Base-by-base conservation (phyloP, 768 basidiomycete genomes). In the Coprinellus micaceus region DNA sequence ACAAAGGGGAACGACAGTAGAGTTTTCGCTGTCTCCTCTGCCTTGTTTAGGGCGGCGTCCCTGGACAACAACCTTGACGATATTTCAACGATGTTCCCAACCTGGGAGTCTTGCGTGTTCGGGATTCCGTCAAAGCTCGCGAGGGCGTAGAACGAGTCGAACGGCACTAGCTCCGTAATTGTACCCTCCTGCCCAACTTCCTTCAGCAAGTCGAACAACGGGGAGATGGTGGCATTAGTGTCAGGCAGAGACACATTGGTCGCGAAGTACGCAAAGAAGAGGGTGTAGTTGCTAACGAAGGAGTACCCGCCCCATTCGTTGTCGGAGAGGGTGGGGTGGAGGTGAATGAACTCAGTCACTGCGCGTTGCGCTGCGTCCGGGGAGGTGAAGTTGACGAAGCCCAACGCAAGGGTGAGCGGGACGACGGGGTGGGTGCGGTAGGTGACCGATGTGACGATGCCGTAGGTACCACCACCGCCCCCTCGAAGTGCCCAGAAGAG, bases 401-500 rank as follows among this genome's bases (percentile, higher is more conserved):
- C n/a, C 17, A 44, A 39, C 19, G 64, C 66, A 11, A 60, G 48
- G 19, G 66, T 65, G 54, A 76, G 43, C 4, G 79, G 76, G 11
- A 69, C 58, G 10, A 56, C 21, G 2, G 75, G 71, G 49, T 80
- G 71, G 0, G 77, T 79, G 50, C 64, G 63, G 58, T 82, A 81
- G 0, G 80, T 80, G 4, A 73, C 74, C 1, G 76, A 76, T 2
- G 73, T 74, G 48, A 82, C 67, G 19, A 82, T 69, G 6, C 77
- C 81, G 45, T 69, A 82, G 0, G 77, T 82, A 12, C 76, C 73
- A 4, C 80, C 80, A 0, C 82, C 82, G 1, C 75, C 75, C 0
- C 81, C 81, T 30, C 80, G 71, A 50, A 83, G 61, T 0, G 82
- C 80, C 76, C 78, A 83, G 66, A 79, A 83, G 4, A 83, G 70